Percentiles rank a stretch among this genome's conserved stretches.
These are phyloP conservation scores for Nakazawaea ernobii DNA, from an alignment of 805 yeast species.

Conservation along the genomic window DNA sequence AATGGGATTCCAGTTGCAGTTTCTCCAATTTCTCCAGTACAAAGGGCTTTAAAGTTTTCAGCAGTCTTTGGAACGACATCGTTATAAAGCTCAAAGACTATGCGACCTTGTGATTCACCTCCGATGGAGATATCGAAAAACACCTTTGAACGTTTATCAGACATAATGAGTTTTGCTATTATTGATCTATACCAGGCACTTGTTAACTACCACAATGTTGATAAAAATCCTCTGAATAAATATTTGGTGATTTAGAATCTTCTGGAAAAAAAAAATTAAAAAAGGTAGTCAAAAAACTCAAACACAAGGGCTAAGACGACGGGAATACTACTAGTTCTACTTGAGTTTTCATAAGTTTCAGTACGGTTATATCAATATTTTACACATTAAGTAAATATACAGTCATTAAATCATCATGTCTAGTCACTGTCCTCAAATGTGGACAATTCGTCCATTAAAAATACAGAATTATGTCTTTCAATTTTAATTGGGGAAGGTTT, in stretches of 20 bases:
- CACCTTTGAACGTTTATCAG: constrained; percentile 40
- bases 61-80: constrained; percentile 84
- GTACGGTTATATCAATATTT: no score
- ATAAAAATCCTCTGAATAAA: no score
- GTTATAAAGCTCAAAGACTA: constrained; percentile 66
- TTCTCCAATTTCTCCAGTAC: constrained; percentile 82
- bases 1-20: constrained; percentile 60
- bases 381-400: neutral
- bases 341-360: no score
- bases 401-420: neutral
- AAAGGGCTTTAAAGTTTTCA: constrained; percentile 81
- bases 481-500: neutral
- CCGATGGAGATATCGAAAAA: constrained; percentile 78
- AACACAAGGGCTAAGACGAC: no score
- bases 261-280: neutral
- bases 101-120: constrained; percentile 63
- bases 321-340: no score
- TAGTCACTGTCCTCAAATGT: neutral
- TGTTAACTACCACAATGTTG: no score
- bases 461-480: neutral
- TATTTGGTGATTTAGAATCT: neutral
- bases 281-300: no score
- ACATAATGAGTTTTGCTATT: neutral
- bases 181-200: neutral
- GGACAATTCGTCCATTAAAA: neutral